phyloP scores from a whole-genome alignment of 257 asterid species.

The Przewalskia tangutica region DNA sequence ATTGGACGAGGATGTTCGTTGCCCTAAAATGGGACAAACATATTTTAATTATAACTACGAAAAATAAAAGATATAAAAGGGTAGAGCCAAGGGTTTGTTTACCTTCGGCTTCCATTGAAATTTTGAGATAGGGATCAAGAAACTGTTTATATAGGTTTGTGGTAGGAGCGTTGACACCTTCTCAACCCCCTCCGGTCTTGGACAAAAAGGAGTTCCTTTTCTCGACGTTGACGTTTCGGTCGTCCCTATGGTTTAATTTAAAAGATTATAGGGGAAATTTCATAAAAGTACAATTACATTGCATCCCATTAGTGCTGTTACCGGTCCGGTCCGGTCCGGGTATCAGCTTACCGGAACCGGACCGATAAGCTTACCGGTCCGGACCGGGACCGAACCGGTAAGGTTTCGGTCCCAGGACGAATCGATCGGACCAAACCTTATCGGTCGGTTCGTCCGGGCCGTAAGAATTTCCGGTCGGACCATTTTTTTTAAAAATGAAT shows the following conservation, averaged over 20 bases:
- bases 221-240: conserved; percentile 2
- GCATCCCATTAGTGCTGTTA: no score
- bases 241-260: not conserved
- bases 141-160: conserved; percentile 3
- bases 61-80: not conserved
- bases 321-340: no score
- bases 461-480: no score
- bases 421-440: no score
- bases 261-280: no score
- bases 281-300: no score
- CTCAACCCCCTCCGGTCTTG: not conserved
- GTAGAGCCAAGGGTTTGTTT: not conserved
- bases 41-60: not conserved
- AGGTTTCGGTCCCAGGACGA: no score
- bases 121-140: not conserved
- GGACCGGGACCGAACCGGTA: no score
- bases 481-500: no score
- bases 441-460: no score
- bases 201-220: not conserved
- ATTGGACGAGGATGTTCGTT: conserved; percentile 45
- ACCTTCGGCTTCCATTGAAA: conserved; percentile 71
- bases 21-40: conserved; percentile 40
- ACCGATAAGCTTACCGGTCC: no score
- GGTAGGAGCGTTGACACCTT: not conserved
- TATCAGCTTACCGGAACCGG: no score